Conservation (phyloP, 306 rosid genomes). For the Echinosophora koreensis region DNA sequence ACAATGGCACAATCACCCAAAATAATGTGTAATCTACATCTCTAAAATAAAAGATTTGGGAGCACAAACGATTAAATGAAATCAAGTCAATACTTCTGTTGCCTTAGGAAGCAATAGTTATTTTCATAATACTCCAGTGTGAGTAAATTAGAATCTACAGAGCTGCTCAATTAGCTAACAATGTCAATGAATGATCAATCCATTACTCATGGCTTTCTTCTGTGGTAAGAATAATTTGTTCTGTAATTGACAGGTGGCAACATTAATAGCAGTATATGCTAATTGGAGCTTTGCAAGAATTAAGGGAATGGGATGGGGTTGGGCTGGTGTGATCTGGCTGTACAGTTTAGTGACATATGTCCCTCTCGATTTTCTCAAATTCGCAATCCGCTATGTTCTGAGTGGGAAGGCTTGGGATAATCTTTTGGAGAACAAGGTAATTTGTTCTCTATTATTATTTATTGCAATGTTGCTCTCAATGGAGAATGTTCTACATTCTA, state of each 20-base stretch:
- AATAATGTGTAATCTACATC: background rate
- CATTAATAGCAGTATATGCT: constrained; percentile 90
- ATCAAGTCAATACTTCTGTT: background rate
- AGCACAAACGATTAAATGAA: background rate
- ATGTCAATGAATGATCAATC: constrained; percentile 10
- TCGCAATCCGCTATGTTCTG: constrained; percentile 78
- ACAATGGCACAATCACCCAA: background rate
- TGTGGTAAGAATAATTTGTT: constrained; percentile 16
- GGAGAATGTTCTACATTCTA: constrained; percentile 32
- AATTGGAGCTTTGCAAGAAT: constrained; percentile 84
- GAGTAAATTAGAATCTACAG: constrained; percentile 17
- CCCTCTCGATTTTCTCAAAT: constrained; percentile 91
- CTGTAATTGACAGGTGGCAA: constrained; percentile 74
- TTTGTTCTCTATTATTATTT: background rate
- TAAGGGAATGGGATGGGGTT: constrained; percentile 93
- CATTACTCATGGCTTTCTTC: constrained; percentile 32
- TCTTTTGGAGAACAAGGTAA: constrained; percentile 96
- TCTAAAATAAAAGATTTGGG: background rate
- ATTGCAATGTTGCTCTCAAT: constrained; percentile 12
- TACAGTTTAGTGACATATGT: constrained; percentile 83
- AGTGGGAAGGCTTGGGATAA: constrained; percentile 98
- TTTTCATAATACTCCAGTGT: background rate
- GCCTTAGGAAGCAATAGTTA: background rate
- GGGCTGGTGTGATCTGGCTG: constrained; percentile 98
- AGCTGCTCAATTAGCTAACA: constrained; percentile 7